Base-by-base conservation (phyloP, 208 protist species). In the Crithidia bombi region DNA sequence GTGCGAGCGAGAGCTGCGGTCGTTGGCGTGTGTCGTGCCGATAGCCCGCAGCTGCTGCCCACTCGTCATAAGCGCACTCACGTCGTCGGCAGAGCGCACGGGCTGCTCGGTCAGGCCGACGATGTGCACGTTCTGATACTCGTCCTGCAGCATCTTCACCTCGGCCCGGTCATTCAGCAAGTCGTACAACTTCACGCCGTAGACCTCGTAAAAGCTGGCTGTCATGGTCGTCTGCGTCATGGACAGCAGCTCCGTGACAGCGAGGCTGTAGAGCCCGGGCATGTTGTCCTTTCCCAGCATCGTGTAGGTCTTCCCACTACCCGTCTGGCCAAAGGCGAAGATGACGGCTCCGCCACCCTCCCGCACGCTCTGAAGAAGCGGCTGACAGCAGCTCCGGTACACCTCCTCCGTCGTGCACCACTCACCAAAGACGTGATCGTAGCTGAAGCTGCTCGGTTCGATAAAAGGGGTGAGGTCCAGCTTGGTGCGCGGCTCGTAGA, bases 241-340 rank as follows among this genome's bases (percentile, higher is more conserved):
- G 28, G 70, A 70, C 32, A 98, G 96, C 21, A 98, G 93, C 69
- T 98, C 95, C 41, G 72, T 77, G 25, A 96, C 88, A 14, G 96
- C 95, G 32, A 98, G 82, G 36, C 91, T 85, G 81, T 98, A 98
- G 3, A 98, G 67, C 21, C 97, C 96, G 0, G 78, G 79, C 14
- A 50, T 62, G 39, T 65, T 69, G 21, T 65, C 69, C n/a, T 56
- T 65, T 17, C 95, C 93, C 6, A 96, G 77, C 91, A 97, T 98
- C 49, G 87, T 95, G 81, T 85, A 83, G 56, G 80, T 97, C 82
- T 98, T 98, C 32, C 97, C 97, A 46, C 91, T 95, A 44, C 95
- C 96, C 12, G 97, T 98, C 75, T 99, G 97, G 6, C 98, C 98
- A 87, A 98, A 99, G 21, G 97, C 96, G 68, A 99, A 99, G 26